A percentile compares a stretch with the other conserved stretches of the same genome.
Evolutionary conservation across 2,329 filamentous ascomycete species (phyloP).

Genomic region (Davidsoniella neocaledoniae): DNA sequence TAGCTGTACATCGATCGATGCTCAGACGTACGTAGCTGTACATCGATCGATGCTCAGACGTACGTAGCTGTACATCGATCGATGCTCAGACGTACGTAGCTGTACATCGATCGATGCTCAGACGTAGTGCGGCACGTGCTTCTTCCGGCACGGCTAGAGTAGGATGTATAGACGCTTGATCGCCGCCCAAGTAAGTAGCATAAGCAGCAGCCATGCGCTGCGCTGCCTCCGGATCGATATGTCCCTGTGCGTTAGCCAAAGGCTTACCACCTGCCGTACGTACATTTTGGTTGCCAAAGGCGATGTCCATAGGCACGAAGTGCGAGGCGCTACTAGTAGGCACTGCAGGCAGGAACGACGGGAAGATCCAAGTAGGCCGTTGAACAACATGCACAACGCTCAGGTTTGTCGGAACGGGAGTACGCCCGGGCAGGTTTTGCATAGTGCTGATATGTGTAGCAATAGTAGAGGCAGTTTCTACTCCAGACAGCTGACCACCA

Average conservation of each 20-base stretch:
- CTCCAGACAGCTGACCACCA: slow-evolving; percentile 69
- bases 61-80: no score
- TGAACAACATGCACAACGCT: slow-evolving; percentile 53
- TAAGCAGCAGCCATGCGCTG: slow-evolving; percentile 36
- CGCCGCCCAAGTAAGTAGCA: slow-evolving; percentile 1
- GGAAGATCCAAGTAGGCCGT: slow-evolving; percentile 56
- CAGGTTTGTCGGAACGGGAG: slow-evolving; percentile 28
- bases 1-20: no score
- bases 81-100: no score
- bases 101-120: no score
- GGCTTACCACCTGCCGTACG: slow-evolving; percentile 29
- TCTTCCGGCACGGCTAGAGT: slow-evolving; percentile 20
- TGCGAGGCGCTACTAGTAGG: slow-evolving; percentile 16
- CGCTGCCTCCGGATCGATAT: slow-evolving; percentile 27
- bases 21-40: no score
- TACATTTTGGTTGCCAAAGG: slow-evolving; percentile 51
- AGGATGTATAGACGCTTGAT: slow-evolving; percentile 32
- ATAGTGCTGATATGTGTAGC: slow-evolving; percentile 54
- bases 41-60: no score
- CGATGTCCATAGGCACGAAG: slow-evolving; percentile 58
- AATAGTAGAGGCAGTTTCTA: slow-evolving; percentile 58
- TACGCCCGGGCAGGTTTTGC: slow-evolving; percentile 29
- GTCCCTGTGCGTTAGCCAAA: slow-evolving; percentile 46
- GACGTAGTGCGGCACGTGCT: no score
- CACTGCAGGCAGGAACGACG: slow-evolving; percentile 35